These are phyloP conservation scores for Trichosporon ovoides DNA, from an alignment of 1,284 basidiomycete genomes.

Conservation along the genomic window DNA sequence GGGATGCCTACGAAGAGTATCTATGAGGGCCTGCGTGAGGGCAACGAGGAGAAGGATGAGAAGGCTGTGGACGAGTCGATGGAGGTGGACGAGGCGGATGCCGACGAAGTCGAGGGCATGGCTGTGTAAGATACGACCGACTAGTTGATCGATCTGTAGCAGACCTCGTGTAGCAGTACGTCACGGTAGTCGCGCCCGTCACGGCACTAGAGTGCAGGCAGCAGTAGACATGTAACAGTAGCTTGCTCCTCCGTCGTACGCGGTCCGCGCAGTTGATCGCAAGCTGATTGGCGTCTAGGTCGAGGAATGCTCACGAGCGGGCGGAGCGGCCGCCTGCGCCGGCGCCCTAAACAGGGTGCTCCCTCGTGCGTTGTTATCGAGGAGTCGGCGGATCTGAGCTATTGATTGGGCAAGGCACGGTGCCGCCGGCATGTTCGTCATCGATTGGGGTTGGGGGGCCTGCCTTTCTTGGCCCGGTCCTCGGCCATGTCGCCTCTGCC, in stretches of 20 bases:
- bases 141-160: background rate
- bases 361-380: background rate
- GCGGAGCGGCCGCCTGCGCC: no score
- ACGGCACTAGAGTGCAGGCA: background rate
- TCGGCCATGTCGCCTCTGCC: no score
- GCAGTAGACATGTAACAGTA: background rate
- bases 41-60: slow-evolving; percentile 40
- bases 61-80: slow-evolving; percentile 45
- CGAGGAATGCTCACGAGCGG: no score
- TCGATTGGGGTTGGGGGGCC: background rate
- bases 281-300: no score
- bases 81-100: slow-evolving; percentile 32
- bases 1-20: slow-evolving; percentile 69
- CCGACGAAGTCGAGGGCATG: slow-evolving; percentile 26
- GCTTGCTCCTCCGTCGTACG: background rate
- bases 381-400: background rate
- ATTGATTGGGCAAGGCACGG: background rate
- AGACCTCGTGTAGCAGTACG: background rate
- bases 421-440: slow-evolving; percentile 5
- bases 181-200: background rate
- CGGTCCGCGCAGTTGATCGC: no score
- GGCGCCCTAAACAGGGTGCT: no score
- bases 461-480: background rate
- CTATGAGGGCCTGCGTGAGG: slow-evolving; percentile 66
- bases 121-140: slow-evolving; percentile 11